Percentiles rank a stretch among this genome's conserved stretches.
Evolutionary conservation across 805 yeast genomes (phyloP).

Genomic region (Sugiyamaella lignohabitans): DNA sequence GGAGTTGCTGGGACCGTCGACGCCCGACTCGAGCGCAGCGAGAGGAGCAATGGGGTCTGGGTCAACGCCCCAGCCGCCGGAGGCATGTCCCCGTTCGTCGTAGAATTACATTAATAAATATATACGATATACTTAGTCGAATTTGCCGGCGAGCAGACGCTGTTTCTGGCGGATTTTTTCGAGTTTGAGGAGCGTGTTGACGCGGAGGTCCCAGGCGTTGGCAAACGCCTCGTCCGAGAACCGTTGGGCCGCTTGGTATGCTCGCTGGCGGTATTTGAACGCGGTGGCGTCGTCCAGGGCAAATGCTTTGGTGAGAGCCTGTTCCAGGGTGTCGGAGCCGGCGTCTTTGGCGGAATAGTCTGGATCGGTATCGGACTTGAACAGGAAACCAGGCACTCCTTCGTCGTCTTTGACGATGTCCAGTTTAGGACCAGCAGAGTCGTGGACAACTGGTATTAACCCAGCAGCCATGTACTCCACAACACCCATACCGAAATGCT

Average conservation of each 20-base stretch:
- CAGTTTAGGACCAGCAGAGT: slow-evolving; percentile 87
- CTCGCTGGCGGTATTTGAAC: slow-evolving; percentile 41
- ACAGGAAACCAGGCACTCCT: slow-evolving; percentile 68
- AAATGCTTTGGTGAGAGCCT: slow-evolving; percentile 42
- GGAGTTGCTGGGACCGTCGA: too few relatives aligned
- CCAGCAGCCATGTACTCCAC: slow-evolving; percentile 90
- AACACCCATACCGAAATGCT: slow-evolving; percentile 96
- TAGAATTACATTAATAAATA: too few relatives aligned
- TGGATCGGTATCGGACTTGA: slow-evolving; percentile 65
- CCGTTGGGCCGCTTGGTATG: slow-evolving; percentile 35
- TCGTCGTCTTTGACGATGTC: slow-evolving; percentile 66
- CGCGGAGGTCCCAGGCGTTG: slow-evolving; percentile 41
- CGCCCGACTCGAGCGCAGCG: too few relatives aligned
- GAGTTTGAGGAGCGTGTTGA: slow-evolving; percentile 20
- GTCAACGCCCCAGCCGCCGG: too few relatives aligned
- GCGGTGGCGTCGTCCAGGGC: slow-evolving; percentile 36
- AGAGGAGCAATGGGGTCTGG: too few relatives aligned
- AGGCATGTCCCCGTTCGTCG: too few relatives aligned
- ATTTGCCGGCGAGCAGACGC: slow-evolving; percentile 16
- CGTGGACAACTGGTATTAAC: slow-evolving; percentile 81
- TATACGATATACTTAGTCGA: too few relatives aligned
- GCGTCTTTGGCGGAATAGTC: slow-evolving; percentile 38
- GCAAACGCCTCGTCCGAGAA: slow-evolving; percentile 60
- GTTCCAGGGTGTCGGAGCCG: slow-evolving; percentile 41
- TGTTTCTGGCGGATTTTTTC: slow-evolving; percentile 19